These are phyloP conservation scores for Cocos nucifera DNA, from an alignment of 176 grass and related monocot species.

Conservation along the genomic window DNA sequence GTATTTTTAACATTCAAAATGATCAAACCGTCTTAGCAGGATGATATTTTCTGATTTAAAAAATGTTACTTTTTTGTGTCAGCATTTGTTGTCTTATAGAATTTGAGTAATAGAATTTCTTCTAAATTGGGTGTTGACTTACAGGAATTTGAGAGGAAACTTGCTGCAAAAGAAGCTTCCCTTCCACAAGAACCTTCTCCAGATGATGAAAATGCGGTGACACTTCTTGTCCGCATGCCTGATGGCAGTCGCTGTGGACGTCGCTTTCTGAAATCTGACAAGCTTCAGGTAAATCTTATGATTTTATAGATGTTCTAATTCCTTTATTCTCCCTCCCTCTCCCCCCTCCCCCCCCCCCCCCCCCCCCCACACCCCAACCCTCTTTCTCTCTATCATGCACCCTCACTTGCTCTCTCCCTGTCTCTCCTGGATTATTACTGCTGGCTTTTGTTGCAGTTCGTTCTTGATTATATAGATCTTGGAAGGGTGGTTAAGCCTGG, in stretches of 20 bases:
- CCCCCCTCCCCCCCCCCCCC: no score
- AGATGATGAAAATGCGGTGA: slow-evolving; percentile 73
- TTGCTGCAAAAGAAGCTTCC: slow-evolving; percentile 68
- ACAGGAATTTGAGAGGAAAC: slow-evolving; percentile 76
- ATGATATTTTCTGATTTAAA: no score
- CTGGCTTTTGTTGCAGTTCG: slow-evolving; percentile 44
- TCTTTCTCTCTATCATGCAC: no score
- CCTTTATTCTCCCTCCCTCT: no score
- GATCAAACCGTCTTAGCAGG: no score
- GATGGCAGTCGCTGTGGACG: slow-evolving; percentile 69
- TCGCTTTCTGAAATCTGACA: slow-evolving; percentile 79
- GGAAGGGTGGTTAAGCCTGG: slow-evolving; percentile 78
- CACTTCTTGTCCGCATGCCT: slow-evolving; percentile 82
- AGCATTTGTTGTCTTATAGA: no score
- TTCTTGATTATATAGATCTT: slow-evolving; percentile 93
- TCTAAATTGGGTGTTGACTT: not conserved
- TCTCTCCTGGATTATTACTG: not conserved
- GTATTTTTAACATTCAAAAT: no score
- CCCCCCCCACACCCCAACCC: no score
- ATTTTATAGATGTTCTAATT: no score
- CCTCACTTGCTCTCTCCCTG: no score
- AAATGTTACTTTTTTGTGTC: no score
- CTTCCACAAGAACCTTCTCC: slow-evolving; percentile 66
- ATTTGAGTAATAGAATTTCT: not conserved
- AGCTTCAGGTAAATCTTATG: slow-evolving; percentile 56